Evolutionary conservation across 371 early-diverging fungal genomes (phyloP), one percentile per base, ranked within the genome.

Genomic region (Dichotomocladium elegans): DNA sequence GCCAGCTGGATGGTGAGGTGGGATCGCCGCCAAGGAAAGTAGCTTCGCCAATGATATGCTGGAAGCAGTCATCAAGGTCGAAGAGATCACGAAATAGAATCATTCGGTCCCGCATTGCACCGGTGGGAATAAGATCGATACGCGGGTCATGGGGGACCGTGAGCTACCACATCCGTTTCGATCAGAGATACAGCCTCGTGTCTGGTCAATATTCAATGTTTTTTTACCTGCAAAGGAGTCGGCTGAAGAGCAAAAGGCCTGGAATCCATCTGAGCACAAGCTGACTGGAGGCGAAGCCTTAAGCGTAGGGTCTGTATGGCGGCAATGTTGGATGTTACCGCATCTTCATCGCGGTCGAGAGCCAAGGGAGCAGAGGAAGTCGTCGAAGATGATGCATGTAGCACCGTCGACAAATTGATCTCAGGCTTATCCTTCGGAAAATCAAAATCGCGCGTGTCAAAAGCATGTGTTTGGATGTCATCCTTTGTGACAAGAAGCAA

Each of bases 91-190:
- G 72, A 50, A 77, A 80, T 10, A 82, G 26, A 46, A 82, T 82
- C 83, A 82, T 82, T 58, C 79, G 69, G 25, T 80, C 83, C 17
- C 83, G 70, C 61, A 82, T 74, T 35, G 75, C 74, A 14, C 73
- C 65, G 10, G 79, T 75, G 2, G 83, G 80, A 42, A 82, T 70
- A 31, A 80, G 53, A 45, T 82, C 82, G 33, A 82, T 82, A 17
- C 82, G 74, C 6, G 82, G 66, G 42, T 82, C 82, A 49, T 82
- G 82, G 12, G 83, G 80, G 25, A 80, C 60, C 10, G 74, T 70
- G 24, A 72, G 57, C 72, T 75, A 51, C 3, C 46, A 3, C n/a
- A 4, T 53, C 8, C 33, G 19, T 27, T 24, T 17, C 2, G 4
- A 43, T 9, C 21, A 24, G 14, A 21, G 4, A 51, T 3, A 19